phyloP scores from a whole-genome alignment of 2,329 filamentous ascomycete genomes.

The Penicillium palitans region DNA sequence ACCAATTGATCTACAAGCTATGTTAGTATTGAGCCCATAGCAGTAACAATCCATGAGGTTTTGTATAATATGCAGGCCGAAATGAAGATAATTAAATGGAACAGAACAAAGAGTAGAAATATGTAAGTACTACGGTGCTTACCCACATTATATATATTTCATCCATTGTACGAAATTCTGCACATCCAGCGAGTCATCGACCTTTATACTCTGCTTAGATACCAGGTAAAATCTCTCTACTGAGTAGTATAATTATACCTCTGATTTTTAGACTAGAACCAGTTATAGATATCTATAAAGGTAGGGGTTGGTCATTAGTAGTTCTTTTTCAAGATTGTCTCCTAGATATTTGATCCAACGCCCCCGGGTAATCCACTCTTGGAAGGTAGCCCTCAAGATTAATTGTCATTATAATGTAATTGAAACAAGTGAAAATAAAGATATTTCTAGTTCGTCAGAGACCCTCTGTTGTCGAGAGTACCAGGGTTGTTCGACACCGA shows the following conservation, averaged over 20 bases:
- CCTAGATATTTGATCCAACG: too few species aligned
- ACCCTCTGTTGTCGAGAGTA: neutral
- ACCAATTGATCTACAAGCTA: neutral
- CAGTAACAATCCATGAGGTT: too few species aligned
- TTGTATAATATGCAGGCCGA: neutral
- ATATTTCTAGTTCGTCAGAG: neutral
- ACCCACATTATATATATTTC: neutral
- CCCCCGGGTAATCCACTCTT: too few species aligned
- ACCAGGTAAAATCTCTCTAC: too few species aligned
- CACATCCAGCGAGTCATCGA: neutral
- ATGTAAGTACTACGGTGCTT: fast-evolving
- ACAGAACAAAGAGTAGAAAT: too few species aligned
- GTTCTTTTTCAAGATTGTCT: neutral
- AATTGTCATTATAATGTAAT: too few species aligned
- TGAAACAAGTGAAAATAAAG: neutral
- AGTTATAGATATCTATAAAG: neutral
- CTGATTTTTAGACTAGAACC: neutral
- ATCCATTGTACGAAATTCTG: neutral
- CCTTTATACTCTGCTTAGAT: neutral
- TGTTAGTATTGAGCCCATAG: too few species aligned
- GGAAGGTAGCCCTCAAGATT: neutral
- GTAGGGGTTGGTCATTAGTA: too few species aligned
- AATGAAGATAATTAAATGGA: neutral
- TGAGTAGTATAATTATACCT: neutral
- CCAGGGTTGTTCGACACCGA: neutral